Base-by-base conservation (phyloP, 2,329 filamentous ascomycete species). In the Cercospora canescens region DNA sequence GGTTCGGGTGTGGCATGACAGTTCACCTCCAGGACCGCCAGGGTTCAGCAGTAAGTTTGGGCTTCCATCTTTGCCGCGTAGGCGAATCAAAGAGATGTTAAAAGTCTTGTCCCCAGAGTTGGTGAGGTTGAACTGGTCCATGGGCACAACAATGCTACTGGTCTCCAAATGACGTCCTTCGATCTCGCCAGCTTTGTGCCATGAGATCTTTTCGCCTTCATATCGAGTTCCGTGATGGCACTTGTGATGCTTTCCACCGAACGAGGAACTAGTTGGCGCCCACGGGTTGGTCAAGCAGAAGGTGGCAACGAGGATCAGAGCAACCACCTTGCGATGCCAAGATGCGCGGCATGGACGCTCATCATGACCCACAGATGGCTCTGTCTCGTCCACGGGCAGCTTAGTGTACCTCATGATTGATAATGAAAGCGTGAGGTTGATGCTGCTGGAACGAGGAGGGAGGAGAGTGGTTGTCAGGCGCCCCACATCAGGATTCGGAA, bases 121-220 rank as follows among this genome's bases (percentile, higher is more conserved):
- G 34, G 67, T 64, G 24, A 65, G 61, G 60, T 71, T 67, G 62
- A 70, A 71, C 39, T 70, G 68, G 35, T 71, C 70, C 68, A 71
- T 70, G 3, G 70, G 68, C 18, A 70, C 70, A 8, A 55, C 45
- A 16, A 71, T 70, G 16, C 66, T 66, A 37, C 62, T 66, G 30
- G 67, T 69, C 32, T 71, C 68, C 7, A 71, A 50, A 4, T 62
- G 64, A 7, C 66, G 50, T 30, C 68, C 69, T 9, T 65, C 65
- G 24, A 71, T 65, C 59, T 71, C 69, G 26, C 68, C 69, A 35
- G 65, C 67, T 21, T 65, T 62, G 52, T 66, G 55, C 69, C 68
- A 71, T 3, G 66, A 64, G 18, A 71, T 70, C 21, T 67, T 70
- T 26, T 71, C 68, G n/a, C 69, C 69, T 11, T 63, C n/a, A 26